A percentile compares a stretch with the other conserved stretches of the same genome.
phyloP scores from a whole-genome alignment of 768 basidiomycete genomes.

The Cystoderma amianthinum region DNA sequence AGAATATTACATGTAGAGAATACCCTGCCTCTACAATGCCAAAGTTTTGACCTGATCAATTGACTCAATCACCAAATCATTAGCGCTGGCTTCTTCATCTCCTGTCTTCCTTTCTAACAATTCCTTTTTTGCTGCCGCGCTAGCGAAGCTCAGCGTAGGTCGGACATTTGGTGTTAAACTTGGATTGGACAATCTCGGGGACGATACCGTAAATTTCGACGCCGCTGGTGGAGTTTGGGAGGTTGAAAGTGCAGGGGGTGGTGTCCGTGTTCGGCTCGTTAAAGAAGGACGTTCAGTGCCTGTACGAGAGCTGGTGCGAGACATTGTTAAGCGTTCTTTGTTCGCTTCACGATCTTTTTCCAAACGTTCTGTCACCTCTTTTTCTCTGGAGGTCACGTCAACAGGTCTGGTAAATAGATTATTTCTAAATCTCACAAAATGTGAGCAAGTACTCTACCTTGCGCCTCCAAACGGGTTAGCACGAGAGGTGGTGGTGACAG shows the following conservation, averaged over 20 bases:
- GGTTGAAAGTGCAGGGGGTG: slow-evolving; percentile 22
- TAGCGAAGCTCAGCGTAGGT: slow-evolving; percentile 77
- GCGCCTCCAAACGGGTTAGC: slow-evolving; percentile 88
- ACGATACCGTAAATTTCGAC: slow-evolving; percentile 13
- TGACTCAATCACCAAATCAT: slow-evolving; percentile 5
- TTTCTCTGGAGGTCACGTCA: slow-evolving; percentile 73
- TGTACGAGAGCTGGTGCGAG: slow-evolving; percentile 42
- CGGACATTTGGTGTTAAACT: slow-evolving; percentile 47
- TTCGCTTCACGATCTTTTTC: slow-evolving; percentile 59
- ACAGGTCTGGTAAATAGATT: slow-evolving; percentile 76
- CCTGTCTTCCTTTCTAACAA: slow-evolving; percentile 9
- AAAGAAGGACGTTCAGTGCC: slow-evolving; percentile 38
- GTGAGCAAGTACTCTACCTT: slow-evolving; percentile 35
- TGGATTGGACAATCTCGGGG: slow-evolving; percentile 20
- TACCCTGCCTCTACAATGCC: background rate
- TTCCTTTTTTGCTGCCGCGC: slow-evolving; percentile 55
- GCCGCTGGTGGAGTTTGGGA: slow-evolving; percentile 17
- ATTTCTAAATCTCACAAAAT: background rate
- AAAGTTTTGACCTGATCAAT: background rate
- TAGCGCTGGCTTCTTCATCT: slow-evolving; percentile 9
- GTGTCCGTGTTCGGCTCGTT: slow-evolving; percentile 20
- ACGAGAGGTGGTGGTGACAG: slow-evolving; percentile 29
- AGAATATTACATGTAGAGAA: background rate
- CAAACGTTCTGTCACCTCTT: slow-evolving; percentile 63
- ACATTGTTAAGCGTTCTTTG: slow-evolving; percentile 47